Evolutionary conservation across 495 filamentous ascomycete species (phyloP).

Genomic region (Mytilinidion resinicola): DNA sequence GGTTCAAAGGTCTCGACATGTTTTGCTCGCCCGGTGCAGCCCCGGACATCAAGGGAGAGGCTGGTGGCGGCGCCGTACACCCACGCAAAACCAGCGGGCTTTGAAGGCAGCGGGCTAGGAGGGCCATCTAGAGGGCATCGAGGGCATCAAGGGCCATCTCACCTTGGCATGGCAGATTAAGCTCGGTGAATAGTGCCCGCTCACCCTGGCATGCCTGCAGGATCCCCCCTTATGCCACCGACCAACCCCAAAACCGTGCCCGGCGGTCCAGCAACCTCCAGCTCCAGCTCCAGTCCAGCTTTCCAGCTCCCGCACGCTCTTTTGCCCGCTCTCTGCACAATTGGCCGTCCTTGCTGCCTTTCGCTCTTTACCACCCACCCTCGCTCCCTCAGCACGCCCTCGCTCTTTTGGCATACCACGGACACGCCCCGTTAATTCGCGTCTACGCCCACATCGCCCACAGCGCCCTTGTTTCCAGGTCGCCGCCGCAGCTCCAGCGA

Average conservation of each 20-base stretch:
- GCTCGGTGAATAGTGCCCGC: slow-evolving; percentile 12
- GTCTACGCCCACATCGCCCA: neutral
- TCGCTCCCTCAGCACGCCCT: neutral
- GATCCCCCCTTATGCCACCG: slow-evolving; percentile 19
- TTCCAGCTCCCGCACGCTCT: neutral
- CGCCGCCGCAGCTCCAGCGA: neutral
- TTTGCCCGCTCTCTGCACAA: neutral
- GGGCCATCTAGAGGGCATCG: too few species aligned
- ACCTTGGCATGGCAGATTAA: slow-evolving; percentile 4
- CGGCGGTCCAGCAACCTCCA: too few species aligned
- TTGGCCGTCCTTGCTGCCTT: neutral
- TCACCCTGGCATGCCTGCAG: slow-evolving; percentile 10
- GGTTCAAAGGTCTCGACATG: neutral
- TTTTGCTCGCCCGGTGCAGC: neutral
- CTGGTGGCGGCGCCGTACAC: neutral
- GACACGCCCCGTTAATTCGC: neutral
- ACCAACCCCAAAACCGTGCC: slow-evolving; percentile 10
- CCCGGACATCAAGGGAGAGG: neutral
- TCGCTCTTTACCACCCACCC: slow-evolving; percentile 9
- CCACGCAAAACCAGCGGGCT: neutral
- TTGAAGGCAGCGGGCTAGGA: neutral
- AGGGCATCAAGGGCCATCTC: too few species aligned
- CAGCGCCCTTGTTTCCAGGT: neutral
- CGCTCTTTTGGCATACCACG: neutral
- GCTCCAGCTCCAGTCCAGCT: too few species aligned